Percentiles rank a stretch among this genome's conserved stretches.
Conservation (phyloP, 108 stramenopile species). For the Hondaea fermentalgiana region DNA sequence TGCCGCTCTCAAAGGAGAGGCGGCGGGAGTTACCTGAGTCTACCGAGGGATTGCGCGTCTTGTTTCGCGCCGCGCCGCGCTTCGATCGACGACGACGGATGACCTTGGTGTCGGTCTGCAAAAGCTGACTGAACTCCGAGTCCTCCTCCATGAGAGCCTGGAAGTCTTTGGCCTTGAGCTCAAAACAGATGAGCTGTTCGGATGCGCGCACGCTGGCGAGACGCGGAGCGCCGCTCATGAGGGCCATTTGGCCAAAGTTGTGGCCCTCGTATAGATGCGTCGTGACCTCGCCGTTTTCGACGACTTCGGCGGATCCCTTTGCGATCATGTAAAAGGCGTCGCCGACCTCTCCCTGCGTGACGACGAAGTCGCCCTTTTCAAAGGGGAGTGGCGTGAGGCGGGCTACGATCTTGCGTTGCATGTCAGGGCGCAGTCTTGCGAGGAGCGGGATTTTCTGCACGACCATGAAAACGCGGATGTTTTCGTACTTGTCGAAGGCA, state of each 20-base stretch:
- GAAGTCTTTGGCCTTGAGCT: constrained; percentile 5
- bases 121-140: not conserved
- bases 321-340: constrained; percentile 4
- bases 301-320: not conserved
- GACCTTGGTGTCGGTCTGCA: not conserved
- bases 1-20: not conserved
- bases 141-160: not conserved
- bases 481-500: not conserved
- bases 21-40: not conserved
- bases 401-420: not conserved
- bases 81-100: constrained; percentile 1
- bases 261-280: constrained; percentile 1
- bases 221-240: constrained; percentile 1
- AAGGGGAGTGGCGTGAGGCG: not conserved
- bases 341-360: not conserved
- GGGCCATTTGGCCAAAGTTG: constrained; percentile 1
- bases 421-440: not conserved
- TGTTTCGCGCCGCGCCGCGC: not conserved
- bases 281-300: constrained; percentile 2
- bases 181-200: not conserved
- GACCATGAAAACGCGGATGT: not conserved
- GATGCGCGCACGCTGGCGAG: not conserved
- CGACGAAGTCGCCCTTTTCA: not conserved
- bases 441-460: not conserved
- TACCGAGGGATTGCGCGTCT: not conserved